A percentile compares a stretch with the other conserved stretches of the same genome.
These are phyloP conservation scores for Tuber brumale DNA, from an alignment of 495 filamentous ascomycete genomes.

Conservation along the genomic window DNA sequence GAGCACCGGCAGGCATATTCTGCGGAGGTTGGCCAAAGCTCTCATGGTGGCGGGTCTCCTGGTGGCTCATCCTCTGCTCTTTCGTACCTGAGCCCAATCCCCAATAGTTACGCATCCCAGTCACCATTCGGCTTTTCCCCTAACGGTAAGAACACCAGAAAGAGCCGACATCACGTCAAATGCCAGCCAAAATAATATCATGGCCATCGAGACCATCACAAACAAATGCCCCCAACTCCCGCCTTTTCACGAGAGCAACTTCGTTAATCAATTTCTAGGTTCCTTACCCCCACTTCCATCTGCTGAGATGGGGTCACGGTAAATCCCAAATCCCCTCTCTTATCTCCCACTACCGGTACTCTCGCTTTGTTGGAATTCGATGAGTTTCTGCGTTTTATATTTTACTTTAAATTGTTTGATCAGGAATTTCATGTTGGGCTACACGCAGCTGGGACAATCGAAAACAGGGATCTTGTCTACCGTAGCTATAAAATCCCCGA, in stretches of 20 bases:
- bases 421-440: background rate
- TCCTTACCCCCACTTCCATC: background rate
- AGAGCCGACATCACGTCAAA: background rate
- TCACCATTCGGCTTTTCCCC: background rate
- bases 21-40: background rate
- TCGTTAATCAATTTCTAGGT: background rate
- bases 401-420: background rate
- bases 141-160: background rate
- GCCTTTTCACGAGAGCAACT: background rate
- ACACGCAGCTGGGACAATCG: background rate
- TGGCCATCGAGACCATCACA: background rate
- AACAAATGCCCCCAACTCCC: background rate
- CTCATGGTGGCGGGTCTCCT: background rate
- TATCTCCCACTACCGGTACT: background rate
- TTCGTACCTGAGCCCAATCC: background rate
- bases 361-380: background rate
- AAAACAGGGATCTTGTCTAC: background rate
- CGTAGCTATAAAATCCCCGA: conserved; percentile 1
- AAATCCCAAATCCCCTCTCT: background rate
- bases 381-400: background rate
- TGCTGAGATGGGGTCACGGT: background rate
- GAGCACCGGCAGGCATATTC: background rate
- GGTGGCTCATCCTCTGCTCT: background rate
- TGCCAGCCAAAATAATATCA: background rate
- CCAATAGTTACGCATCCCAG: background rate